phyloP scores from a whole-genome alignment of 2,329 filamentous ascomycete species.

The Chaetothyriales sp. region DNA sequence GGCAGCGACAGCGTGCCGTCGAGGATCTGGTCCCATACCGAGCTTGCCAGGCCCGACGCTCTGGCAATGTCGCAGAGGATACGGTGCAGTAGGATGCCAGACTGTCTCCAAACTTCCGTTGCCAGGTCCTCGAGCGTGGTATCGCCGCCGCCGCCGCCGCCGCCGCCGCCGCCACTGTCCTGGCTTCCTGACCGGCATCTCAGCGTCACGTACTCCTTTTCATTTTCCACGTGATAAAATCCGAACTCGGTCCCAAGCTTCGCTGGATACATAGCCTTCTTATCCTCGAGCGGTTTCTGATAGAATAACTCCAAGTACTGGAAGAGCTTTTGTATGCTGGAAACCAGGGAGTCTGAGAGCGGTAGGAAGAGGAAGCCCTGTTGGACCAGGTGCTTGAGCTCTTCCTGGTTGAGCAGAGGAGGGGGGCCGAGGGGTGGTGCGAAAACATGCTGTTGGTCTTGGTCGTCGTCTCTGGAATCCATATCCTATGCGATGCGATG shows the following conservation, averaged over 20 bases:
- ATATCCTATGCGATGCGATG: neutral
- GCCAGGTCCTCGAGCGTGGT: slow-evolving; percentile 3
- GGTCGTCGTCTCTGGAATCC: neutral
- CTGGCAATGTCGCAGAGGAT: slow-evolving; percentile 18
- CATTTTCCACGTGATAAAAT: slow-evolving; percentile 15
- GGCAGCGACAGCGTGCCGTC: slow-evolving; percentile 13
- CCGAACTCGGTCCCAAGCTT: slow-evolving; percentile 18
- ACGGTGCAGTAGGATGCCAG: slow-evolving; percentile 13
- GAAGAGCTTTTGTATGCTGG: slow-evolving; percentile 4
- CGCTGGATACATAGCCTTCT: slow-evolving; percentile 13
- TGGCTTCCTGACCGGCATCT: slow-evolving; percentile 8
- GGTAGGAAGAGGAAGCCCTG: slow-evolving; percentile 11
- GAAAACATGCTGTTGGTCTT: neutral
- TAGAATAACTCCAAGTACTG: slow-evolving; percentile 6
- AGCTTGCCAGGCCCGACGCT: slow-evolving; percentile 10
- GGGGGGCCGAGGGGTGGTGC: slow-evolving; percentile 10
- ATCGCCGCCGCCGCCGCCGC: too few species aligned
- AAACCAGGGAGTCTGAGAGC: slow-evolving; percentile 2
- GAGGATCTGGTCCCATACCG: slow-evolving; percentile 17
- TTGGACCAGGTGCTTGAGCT: slow-evolving; percentile 7
- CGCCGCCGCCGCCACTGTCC: too few species aligned
- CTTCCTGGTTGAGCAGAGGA: slow-evolving; percentile 8
- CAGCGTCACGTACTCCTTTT: slow-evolving; percentile 20
- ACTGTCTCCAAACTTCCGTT: slow-evolving; percentile 13
- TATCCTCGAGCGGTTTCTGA: slow-evolving; percentile 1